A percentile compares a stretch with the other conserved stretches of the same genome.
Evolutionary conservation across 164 flowering plant species (phyloP).

Genomic region (Hamamelis virginiana): DNA sequence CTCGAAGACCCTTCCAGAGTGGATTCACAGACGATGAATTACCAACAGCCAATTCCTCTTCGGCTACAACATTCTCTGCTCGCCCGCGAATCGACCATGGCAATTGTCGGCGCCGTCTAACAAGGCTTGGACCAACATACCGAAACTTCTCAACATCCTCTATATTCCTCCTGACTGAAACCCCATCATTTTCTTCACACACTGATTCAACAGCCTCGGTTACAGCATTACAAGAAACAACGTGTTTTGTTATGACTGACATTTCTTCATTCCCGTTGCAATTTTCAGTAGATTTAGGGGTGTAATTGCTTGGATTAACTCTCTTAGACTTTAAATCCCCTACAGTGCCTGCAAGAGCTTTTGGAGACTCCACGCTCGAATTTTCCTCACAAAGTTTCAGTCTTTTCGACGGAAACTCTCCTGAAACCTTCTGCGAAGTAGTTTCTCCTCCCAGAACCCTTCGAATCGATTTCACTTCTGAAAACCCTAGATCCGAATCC

Average conservation of each 20-base stretch:
- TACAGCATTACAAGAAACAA: neutral
- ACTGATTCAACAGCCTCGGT: neutral
- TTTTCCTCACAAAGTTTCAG: constrained; percentile 3
- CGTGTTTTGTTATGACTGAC: neutral
- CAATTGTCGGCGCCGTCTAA: constrained; percentile 12
- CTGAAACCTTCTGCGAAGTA: neutral
- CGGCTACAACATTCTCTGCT: neutral
- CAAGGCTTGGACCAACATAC: neutral
- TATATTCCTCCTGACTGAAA: neutral
- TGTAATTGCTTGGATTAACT: neutral
- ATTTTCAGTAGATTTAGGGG: no score
- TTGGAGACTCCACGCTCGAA: constrained; percentile 1
- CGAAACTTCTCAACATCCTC: constrained; percentile 19
- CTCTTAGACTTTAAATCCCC: neutral
- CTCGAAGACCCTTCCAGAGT: constrained; percentile 3
- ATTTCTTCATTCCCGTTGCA: no score
- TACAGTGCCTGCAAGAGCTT: neutral
- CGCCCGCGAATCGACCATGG: constrained; percentile 14
- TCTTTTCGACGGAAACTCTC: neutral
- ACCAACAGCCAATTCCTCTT: neutral
- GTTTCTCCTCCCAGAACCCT: neutral
- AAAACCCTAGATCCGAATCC: constrained; percentile 20
- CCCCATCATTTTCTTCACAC: constrained; percentile 4
- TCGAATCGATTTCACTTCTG: constrained; percentile 10
- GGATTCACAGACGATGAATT: no score